Evolutionary conservation across 2,329 filamentous ascomycete genomes (phyloP).

Genomic region (Penicillium freii): DNA sequence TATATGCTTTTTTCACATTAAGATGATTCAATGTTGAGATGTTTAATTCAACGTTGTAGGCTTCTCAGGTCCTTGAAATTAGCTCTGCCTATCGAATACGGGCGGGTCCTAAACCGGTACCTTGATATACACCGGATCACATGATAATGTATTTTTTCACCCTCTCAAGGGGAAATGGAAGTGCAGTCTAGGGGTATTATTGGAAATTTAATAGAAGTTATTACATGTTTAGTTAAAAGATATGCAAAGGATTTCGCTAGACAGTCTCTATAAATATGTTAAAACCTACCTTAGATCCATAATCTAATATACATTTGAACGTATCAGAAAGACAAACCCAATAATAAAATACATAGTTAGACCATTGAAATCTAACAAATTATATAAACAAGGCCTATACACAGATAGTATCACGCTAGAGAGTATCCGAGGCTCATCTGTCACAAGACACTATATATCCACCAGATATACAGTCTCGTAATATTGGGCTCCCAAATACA

Average conservation of each 20-base stretch:
- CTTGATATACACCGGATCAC: slow-evolving; percentile 11
- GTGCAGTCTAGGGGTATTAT: background rate
- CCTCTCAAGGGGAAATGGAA: background rate
- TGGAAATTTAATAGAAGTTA: too few relatives aligned
- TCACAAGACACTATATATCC: slow-evolving; percentile 1
- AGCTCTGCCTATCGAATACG: slow-evolving; percentile 7
- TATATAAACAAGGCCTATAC: background rate
- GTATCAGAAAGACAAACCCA: background rate
- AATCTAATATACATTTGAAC: background rate
- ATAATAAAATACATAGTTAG: background rate
- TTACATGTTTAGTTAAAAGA: background rate
- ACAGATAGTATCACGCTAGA: background rate
- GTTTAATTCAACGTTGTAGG: background rate
- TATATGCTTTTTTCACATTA: background rate
- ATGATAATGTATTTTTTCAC: slow-evolving; percentile 1
- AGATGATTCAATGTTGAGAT: background rate
- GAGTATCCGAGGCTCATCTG: slow-evolving; percentile 2
- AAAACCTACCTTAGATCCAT: too few relatives aligned
- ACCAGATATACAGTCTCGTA: background rate
- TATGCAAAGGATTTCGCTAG: background rate
- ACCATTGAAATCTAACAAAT: background rate
- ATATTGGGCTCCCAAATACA: slow-evolving; percentile 1
- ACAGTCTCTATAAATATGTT: background rate
- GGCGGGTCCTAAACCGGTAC: slow-evolving; percentile 5
- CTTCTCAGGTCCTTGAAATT: slow-evolving; percentile 8